Evolutionary conservation across 2,329 filamentous ascomycete genomes (phyloP), one percentile per base, ranked within the genome.

Genomic region (Colletotrichum sp.): DNA sequence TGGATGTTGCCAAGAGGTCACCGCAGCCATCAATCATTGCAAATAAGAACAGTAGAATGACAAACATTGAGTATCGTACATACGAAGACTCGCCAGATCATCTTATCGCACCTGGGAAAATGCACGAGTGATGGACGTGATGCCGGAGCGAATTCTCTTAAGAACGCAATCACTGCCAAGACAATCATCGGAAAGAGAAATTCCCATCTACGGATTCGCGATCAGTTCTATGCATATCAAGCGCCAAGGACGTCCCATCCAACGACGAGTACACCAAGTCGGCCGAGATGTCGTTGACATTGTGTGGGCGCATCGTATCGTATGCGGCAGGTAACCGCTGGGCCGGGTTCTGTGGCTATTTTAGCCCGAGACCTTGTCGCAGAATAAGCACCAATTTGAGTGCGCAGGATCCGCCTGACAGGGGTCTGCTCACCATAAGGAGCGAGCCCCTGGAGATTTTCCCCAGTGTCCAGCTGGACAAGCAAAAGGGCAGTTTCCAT

Each of bases 321-420:
- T 44, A 44, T 69, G 59, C 71, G 64, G 24, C 64, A 73, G 30
- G 32, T 34, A 73, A 76, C 74, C 70, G 64, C 49, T 65, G 34
- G 18, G 64, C 70, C n/a, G 74, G 74, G 64, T 73, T 66, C 36
- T 69, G 39, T 69, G 57, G 64, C 70, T 73, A 73, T 73, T 73
- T 69, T 76, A 74, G 70, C 64, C 63, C 57, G 39, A 65, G 59
- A 65, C 70, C 64, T 76, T 76, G 73, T 76, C 73, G 44, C 70
- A 76, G 32, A 65, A 68, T 68, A 63, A 74, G 59, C 67, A 68
- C 69, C 44, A 72, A 65, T 73, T 64, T 39, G 64, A 73, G 59
- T n/a, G 18, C 18, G 28, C 28, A 52, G 74, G 64, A 68, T 52
- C 74, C 74, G 59, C 74, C 28, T 26, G 64, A 65, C 74, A 76